Base-by-base conservation (phyloP, 352 stramenopile species). In the Globisporangium echinulatum region DNA sequence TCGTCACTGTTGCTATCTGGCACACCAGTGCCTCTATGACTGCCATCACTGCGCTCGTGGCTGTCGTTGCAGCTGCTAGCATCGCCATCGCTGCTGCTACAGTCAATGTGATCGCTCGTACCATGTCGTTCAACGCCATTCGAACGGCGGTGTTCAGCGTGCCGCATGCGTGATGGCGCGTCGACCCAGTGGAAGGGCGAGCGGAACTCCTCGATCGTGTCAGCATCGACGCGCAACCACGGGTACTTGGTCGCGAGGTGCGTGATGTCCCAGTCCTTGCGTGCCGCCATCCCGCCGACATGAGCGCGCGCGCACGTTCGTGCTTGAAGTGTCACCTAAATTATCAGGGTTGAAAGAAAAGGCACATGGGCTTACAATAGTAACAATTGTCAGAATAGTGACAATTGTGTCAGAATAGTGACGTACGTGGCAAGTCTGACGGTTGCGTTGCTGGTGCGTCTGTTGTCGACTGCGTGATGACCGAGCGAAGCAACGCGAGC, bases 241-340 rank as follows among this genome's bases (percentile, higher is more conserved):
- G 82, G 82, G 64, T 92, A 92, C 68, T 92, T 92, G 53, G 68
- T 49, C 11, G 67, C 65, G 15, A 92, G 51, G 25, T 86, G 69
- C 33, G 67, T 77, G 54, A 87, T 61, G 40, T 92, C 82, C 79
- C 77, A 88, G 13, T 54, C 60, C 46, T 50, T 50, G 46, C 46
- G 46, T 8, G 46, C 15, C 25, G 46, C 46, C 46, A 50, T 50
- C 46, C 33, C 36, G 40, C 2, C 25, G 25, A 33, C 25, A 33
- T 33, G 25, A 33, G 25, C 25, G 25, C 25, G 2, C 25, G 25
- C 25, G 25, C 25, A 33, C 25, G 25, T 33, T 33, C 25, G 25
- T 33, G 25, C 25, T 33, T 33, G 25, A 33, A 33, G 25, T 33
- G 25, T 33, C 25, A 3, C 25, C 25, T 33, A 33, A 33, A 33